These are phyloP conservation scores for Thyridium curvatum DNA, from an alignment of 2,329 filamentous ascomycete species.

Conservation along the genomic window DNA sequence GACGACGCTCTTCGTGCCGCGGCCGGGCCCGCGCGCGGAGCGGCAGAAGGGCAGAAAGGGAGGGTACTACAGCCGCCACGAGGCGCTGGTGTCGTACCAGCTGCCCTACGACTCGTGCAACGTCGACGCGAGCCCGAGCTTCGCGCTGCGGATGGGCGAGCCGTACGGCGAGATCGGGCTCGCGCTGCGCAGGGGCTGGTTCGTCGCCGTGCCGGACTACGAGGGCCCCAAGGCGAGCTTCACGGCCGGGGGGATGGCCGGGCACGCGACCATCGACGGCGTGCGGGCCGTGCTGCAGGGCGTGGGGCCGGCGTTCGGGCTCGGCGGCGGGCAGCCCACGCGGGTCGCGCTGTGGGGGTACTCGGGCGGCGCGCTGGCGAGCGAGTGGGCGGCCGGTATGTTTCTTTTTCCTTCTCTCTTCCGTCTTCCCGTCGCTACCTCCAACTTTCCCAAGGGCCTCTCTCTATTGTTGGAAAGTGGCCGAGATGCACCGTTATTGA, in stretches of 20 bases:
- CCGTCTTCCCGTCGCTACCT: too few species aligned
- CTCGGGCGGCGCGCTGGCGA: constrained; percentile 42
- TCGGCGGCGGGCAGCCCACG: constrained; percentile 16
- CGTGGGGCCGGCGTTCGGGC: constrained; percentile 13
- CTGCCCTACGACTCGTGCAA: constrained; percentile 29
- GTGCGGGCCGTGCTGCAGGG: constrained; percentile 30
- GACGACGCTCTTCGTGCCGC: constrained; percentile 26
- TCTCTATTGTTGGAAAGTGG: too few species aligned
- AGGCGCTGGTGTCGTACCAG: constrained; percentile 32
- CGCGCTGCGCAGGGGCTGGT: constrained; percentile 34
- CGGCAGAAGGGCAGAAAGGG: too few species aligned
- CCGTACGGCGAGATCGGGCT: constrained; percentile 21
- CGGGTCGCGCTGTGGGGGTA: constrained; percentile 44
- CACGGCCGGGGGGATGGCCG: constrained; percentile 30
- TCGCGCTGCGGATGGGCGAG: constrained; percentile 17
- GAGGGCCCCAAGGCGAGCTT: constrained; percentile 36
- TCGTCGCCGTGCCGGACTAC: constrained; percentile 37
- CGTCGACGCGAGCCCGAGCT: constrained; percentile 30
- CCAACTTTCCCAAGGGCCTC: too few species aligned
- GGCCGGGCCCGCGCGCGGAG: too few species aligned
- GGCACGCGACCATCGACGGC: constrained; percentile 35
- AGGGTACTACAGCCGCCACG: not conserved
- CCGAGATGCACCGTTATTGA: too few species aligned
- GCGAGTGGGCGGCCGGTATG: constrained; percentile 35
- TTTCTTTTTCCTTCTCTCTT: too few species aligned